phyloP scores from a whole-genome alignment of 345 rosid genomes.

The Capsella bursapastoris region DNA sequence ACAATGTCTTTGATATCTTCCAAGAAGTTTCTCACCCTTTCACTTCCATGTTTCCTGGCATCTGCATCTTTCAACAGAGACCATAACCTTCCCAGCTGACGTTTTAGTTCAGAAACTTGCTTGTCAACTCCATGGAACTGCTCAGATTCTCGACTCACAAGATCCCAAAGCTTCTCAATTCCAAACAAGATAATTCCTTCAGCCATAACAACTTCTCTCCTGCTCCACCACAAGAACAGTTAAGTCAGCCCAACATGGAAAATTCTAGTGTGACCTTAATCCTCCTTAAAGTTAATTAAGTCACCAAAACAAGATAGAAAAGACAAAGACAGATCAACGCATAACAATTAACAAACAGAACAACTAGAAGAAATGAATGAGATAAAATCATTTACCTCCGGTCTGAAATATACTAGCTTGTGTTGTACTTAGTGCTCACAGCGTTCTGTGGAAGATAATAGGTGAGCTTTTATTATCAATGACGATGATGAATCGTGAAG shows the following conservation, averaged over 20 bases:
- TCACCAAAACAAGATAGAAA: neutral
- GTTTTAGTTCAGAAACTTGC: slow-evolving; percentile 25
- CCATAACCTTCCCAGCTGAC: slow-evolving; percentile 38
- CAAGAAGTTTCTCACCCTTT: slow-evolving; percentile 41
- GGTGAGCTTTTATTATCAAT: neutral
- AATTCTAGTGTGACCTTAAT: slow-evolving; percentile 1
- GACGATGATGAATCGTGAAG: neutral
- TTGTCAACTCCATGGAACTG: slow-evolving; percentile 18
- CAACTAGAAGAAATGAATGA: neutral
- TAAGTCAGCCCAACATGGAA: neutral
- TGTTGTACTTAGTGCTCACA: neutral
- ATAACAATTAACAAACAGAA: neutral
- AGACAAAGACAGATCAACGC: neutral
- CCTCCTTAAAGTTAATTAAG: neutral
- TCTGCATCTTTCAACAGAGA: slow-evolving; percentile 43
- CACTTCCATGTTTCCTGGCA: slow-evolving; percentile 35
- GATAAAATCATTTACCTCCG: neutral
- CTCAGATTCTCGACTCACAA: slow-evolving; percentile 25
- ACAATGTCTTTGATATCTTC: slow-evolving; percentile 39
- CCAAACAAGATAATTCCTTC: slow-evolving; percentile 38
- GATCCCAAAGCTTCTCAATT: slow-evolving; percentile 33
- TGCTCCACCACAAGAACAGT: neutral
- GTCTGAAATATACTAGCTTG: neutral
- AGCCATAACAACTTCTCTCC: slow-evolving; percentile 17
- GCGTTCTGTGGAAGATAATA: neutral